Evolutionary conservation across 176 grass and related monocot species (phyloP).

Genomic region (Carex pumila): DNA sequence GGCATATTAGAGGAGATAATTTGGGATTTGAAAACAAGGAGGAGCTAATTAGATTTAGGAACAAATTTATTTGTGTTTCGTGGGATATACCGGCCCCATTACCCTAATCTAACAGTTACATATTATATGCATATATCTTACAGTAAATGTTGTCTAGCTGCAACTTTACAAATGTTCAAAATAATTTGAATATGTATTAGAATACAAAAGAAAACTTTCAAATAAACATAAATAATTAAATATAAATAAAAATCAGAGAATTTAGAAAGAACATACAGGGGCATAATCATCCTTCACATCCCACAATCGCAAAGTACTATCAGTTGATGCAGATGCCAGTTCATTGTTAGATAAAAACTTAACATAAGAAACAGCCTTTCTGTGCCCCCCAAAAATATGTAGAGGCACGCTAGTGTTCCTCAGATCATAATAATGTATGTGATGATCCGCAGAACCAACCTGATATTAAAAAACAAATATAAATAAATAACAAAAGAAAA

Average conservation of each 20-base stretch:
- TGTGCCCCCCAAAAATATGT: slow-evolving; percentile 79
- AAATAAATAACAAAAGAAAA: not conserved
- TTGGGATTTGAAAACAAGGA: not conserved
- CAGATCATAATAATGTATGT: slow-evolving; percentile 99
- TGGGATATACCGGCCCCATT: not conserved
- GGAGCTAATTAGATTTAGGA: not conserved
- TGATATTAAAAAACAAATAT: slow-evolving; percentile 16
- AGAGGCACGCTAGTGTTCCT: slow-evolving; percentile 70
- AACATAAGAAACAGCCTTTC: slow-evolving; percentile 97
- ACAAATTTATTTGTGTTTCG: not conserved
- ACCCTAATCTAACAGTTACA: not conserved
- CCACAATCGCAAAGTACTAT: slow-evolving; percentile 94
- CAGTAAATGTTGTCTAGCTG: not conserved
- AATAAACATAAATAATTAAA: not conserved
- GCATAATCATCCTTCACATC: slow-evolving; percentile 83
- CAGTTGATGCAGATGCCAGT: slow-evolving; percentile 93
- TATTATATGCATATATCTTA: not conserved
- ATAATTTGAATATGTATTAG: not conserved
- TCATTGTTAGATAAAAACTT: slow-evolving; percentile 92
- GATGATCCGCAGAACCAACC: slow-evolving; percentile 94
- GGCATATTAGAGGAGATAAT: not conserved
- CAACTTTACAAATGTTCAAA: not conserved
- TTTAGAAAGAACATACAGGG: slow-evolving; percentile 46
- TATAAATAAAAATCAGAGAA: slow-evolving; percentile 10
- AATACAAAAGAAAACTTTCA: not conserved